Evolutionary conservation across 192 early-diverging fungal genomes (phyloP), one percentile per base, ranked within the genome.

Genomic region (Cetraspora pellucida): DNA sequence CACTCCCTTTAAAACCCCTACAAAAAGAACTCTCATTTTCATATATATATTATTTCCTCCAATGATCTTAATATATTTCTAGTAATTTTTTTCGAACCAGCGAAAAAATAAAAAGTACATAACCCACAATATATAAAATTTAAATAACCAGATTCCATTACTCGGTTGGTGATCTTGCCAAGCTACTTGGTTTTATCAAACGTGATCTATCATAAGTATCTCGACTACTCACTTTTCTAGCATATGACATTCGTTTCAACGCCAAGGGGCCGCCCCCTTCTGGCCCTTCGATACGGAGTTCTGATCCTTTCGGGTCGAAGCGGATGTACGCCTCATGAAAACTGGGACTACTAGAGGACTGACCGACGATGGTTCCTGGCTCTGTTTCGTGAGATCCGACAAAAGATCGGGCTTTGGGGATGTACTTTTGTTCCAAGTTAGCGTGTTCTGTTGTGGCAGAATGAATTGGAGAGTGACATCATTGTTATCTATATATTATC

Each of bases 381-480:
- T 66, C 63, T 49, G 49, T 66, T 76, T 66, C 74, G 63, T 76
- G 50, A 76, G n/a, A 13, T 76, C 74, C 47, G 74, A 76, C 47
- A 76, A 76, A 76, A 76, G 74, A 76, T 55, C 49, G 63, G 63
- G 63, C 74, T 57, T 76, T 76, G 61, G 74, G 74, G 63, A 76
- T 76, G 63, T 66, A 66, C 27, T 66, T 76, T 75, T 75, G 73
- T 76, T 76, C 74, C 74, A 76, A 47, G 64, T 76, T 76, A 76
- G 74, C 74, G 74, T 76, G 74, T 76, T 76, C 74, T 76, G 74
- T 76, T 60, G 23, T 76, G 74, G 74, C 74, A 76, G 74, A 76
- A 76, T 76, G 74, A 76, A 76, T 76, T 76, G 74, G 74, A 76
- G 74, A 76, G 74, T 76, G 74, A 66, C 74, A 76, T 76, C 74